Percentiles rank a stretch among this genome's conserved stretches.
phyloP scores from a whole-genome alignment of 345 rosid species.

The Eutrema yunnanense region DNA sequence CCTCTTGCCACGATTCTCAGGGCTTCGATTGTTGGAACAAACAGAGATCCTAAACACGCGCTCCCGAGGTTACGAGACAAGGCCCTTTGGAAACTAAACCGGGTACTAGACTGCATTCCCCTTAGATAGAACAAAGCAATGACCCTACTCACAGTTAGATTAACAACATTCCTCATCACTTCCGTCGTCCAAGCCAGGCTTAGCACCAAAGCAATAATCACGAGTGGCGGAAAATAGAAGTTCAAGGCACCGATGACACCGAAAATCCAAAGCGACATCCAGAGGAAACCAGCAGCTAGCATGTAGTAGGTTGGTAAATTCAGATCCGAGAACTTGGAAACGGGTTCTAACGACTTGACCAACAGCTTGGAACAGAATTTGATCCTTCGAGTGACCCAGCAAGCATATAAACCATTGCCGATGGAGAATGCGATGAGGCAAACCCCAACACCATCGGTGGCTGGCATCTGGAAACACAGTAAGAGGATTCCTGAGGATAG shows the following conservation, averaged over 20 bases:
- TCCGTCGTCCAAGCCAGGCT: slow-evolving; percentile 87
- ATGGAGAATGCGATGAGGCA: slow-evolving; percentile 73
- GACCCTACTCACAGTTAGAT: slow-evolving; percentile 73
- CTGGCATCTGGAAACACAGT: slow-evolving; percentile 79
- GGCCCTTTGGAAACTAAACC: slow-evolving; percentile 88
- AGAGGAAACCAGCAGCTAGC: slow-evolving; percentile 81
- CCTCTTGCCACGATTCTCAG: slow-evolving; percentile 78
- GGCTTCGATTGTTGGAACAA: slow-evolving; percentile 89
- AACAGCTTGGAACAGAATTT: slow-evolving; percentile 57
- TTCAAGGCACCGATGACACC: slow-evolving; percentile 88
- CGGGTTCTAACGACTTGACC: slow-evolving; percentile 62
- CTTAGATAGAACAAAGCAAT: slow-evolving; percentile 73
- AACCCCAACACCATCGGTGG: slow-evolving; percentile 83
- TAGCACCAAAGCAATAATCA: slow-evolving; percentile 43
- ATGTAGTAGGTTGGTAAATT: slow-evolving; percentile 75
- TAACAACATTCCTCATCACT: slow-evolving; percentile 91
- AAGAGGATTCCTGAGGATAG: slow-evolving; percentile 84
- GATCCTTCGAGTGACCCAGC: slow-evolving; percentile 71
- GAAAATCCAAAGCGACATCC: slow-evolving; percentile 97
- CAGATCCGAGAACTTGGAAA: slow-evolving; percentile 64
- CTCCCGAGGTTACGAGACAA: slow-evolving; percentile 77
- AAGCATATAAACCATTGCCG: slow-evolving; percentile 83
- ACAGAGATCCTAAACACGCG: slow-evolving; percentile 90
- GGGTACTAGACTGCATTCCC: slow-evolving; percentile 86
- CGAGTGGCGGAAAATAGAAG: slow-evolving; percentile 49